phyloP scores from a whole-genome alignment of 306 rosid species.

The Canavalia ensiformis region DNA sequence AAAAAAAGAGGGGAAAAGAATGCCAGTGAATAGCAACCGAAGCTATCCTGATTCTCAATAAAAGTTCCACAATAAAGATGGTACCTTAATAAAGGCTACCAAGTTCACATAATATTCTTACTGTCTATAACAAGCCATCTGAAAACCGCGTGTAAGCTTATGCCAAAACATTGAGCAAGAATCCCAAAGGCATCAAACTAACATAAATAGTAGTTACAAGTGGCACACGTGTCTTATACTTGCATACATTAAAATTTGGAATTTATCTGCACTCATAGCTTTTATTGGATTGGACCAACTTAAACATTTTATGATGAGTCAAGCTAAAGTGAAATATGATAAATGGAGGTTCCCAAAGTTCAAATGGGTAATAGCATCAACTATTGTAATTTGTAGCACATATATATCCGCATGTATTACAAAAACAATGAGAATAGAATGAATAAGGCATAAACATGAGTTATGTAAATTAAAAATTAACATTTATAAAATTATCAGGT shows the following conservation, averaged over 20 bases:
- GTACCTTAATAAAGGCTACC: not conserved
- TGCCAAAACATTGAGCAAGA: not conserved
- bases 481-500: slow-evolving; percentile 20
- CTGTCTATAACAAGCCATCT: not conserved
- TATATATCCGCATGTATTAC: not conserved
- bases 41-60: not conserved
- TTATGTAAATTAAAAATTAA: slow-evolving; percentile 20
- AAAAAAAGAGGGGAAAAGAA: not conserved
- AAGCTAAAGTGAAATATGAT: not conserved
- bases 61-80: not conserved
- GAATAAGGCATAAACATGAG: not conserved
- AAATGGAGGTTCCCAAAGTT: not conserved
- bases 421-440: slow-evolving; percentile 1
- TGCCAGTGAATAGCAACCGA: not conserved
- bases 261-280: not conserved
- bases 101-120: not conserved
- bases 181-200: slow-evolving; percentile 2
- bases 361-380: not conserved
- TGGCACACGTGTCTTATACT: not conserved
- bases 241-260: not conserved
- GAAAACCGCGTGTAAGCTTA: not conserved
- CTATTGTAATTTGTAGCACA: not conserved
- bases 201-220: not conserved
- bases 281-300: not conserved
- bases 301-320: not conserved